Conservation (phyloP, 257 asterid species). For the Prunella vulgaris region DNA sequence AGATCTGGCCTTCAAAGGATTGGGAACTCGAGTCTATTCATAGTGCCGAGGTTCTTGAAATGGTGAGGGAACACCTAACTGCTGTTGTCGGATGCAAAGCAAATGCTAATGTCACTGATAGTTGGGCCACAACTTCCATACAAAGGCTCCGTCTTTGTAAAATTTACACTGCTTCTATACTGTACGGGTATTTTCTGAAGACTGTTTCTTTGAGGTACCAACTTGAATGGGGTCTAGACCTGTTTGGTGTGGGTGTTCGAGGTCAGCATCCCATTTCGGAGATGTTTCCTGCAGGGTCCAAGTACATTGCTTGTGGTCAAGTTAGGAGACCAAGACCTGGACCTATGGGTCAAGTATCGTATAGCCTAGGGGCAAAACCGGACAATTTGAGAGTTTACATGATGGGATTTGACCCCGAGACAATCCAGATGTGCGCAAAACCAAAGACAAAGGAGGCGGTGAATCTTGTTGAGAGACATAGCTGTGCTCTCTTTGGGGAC, state of each 20-base stretch:
- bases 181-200: slow-evolving; percentile 79
- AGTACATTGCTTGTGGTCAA: slow-evolving; percentile 26
- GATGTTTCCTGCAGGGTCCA: slow-evolving; percentile 31
- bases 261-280: slow-evolving; percentile 25
- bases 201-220: slow-evolving; percentile 62
- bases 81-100: slow-evolving; percentile 46
- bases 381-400: slow-evolving; percentile 46
- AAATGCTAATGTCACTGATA: slow-evolving; percentile 42
- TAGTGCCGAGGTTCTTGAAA: slow-evolving; percentile 52
- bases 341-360: slow-evolving; percentile 31
- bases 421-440: slow-evolving; percentile 54
- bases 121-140: slow-evolving; percentile 53
- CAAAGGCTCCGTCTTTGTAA: slow-evolving; percentile 44
- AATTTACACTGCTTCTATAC: slow-evolving; percentile 58
- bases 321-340: slow-evolving; percentile 22
- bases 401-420: slow-evolving; percentile 57
- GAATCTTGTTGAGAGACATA: slow-evolving; percentile 63
- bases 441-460: slow-evolving; percentile 68
- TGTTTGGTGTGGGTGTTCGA: slow-evolving; percentile 13
- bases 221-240: slow-evolving; percentile 48
- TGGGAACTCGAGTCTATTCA: slow-evolving; percentile 91
- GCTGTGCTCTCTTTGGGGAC: slow-evolving; percentile 62
- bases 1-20: slow-evolving; percentile 73
- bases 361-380: slow-evolving; percentile 13
- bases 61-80: slow-evolving; percentile 68